These are phyloP conservation scores for Euclidium syriacum DNA, from an alignment of 345 rosid genomes.

Conservation along the genomic window DNA sequence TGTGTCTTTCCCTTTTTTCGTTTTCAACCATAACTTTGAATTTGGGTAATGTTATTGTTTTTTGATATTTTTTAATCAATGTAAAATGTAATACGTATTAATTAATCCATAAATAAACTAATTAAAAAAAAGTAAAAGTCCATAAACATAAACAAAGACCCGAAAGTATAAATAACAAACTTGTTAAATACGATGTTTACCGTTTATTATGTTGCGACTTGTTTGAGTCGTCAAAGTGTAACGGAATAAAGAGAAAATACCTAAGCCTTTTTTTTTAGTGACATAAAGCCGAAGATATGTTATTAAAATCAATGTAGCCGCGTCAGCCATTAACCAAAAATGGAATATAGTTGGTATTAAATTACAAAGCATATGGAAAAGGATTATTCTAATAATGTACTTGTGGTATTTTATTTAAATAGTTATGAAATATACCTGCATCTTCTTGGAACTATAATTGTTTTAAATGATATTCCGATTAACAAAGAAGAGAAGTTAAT, in stretches of 20 bases:
- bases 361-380: constrained; percentile 14
- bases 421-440: constrained; percentile 3
- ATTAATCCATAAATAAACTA: too few relatives aligned
- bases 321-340: constrained; percentile 8
- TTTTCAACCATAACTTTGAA: too few relatives aligned
- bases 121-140: too few relatives aligned
- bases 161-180: neutral
- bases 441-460: constrained; percentile 26
- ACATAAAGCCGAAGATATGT: constrained; percentile 18
- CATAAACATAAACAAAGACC: constrained; percentile 8
- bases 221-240: constrained; percentile 24
- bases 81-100: too few relatives aligned
- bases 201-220: constrained; percentile 1
- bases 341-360: constrained; percentile 26
- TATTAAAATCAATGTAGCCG: constrained; percentile 10
- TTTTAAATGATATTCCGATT: constrained; percentile 15
- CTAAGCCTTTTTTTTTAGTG: neutral
- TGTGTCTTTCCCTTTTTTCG: too few relatives aligned
- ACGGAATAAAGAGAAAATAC: constrained; percentile 30
- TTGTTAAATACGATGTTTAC: neutral
- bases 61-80: too few relatives aligned
- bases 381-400: constrained; percentile 1
- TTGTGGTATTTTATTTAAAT: neutral
- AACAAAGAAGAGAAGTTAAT: constrained; percentile 6
- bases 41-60: too few relatives aligned